Percentiles rank a stretch among this genome's conserved stretches.
These are phyloP conservation scores for Suhomyces bokatorum DNA, from an alignment of 1,139 yeast species.

Conservation along the genomic window DNA sequence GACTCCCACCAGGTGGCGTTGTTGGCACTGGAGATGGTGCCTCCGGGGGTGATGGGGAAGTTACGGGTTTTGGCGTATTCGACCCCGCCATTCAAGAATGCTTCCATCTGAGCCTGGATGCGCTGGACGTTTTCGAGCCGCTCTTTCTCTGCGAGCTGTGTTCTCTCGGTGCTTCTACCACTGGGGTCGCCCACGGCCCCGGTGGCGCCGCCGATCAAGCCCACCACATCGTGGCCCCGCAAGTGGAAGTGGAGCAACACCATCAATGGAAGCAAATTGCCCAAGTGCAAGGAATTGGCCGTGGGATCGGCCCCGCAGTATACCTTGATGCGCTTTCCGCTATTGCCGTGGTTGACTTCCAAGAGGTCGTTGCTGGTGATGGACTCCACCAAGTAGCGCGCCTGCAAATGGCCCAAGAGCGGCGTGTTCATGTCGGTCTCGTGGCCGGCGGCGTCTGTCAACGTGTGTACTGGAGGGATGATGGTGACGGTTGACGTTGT, in stretches of 20 bases:
- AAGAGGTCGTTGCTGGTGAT: constrained; percentile 50
- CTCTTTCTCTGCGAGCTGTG: constrained; percentile 49
- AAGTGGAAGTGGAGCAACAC: constrained; percentile 78
- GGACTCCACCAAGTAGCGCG: constrained; percentile 50
- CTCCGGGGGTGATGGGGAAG: constrained; percentile 37
- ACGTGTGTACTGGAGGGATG: constrained; percentile 37
- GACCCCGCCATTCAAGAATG: constrained; percentile 64
- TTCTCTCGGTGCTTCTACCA: constrained; percentile 79
- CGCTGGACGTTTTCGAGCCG: constrained; percentile 58
- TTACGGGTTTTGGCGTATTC: constrained; percentile 60
- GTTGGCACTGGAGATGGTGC: constrained; percentile 51
- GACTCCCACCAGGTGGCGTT: constrained; percentile 87
- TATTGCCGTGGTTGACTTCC: constrained; percentile 32
- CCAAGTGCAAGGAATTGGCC: constrained; percentile 85
- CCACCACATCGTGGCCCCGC: constrained; percentile 80
- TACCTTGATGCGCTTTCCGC: constrained; percentile 48
- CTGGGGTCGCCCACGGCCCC: constrained; percentile 98
- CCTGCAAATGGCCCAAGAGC: constrained; percentile 45
- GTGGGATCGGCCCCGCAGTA: constrained; percentile 98
- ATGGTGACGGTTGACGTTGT: constrained; percentile 28
- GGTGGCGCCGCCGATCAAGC: constrained; percentile 96
- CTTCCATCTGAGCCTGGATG: constrained; percentile 62
- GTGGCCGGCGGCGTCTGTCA: constrained; percentile 27
- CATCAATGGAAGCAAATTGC: constrained; percentile 86
- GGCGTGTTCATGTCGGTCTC: constrained; percentile 38